A percentile compares a stretch with the other conserved stretches of the same genome.
phyloP scores from a whole-genome alignment of 163 green algal genomes.

The Coccomyxa subellipsoidea region DNA sequence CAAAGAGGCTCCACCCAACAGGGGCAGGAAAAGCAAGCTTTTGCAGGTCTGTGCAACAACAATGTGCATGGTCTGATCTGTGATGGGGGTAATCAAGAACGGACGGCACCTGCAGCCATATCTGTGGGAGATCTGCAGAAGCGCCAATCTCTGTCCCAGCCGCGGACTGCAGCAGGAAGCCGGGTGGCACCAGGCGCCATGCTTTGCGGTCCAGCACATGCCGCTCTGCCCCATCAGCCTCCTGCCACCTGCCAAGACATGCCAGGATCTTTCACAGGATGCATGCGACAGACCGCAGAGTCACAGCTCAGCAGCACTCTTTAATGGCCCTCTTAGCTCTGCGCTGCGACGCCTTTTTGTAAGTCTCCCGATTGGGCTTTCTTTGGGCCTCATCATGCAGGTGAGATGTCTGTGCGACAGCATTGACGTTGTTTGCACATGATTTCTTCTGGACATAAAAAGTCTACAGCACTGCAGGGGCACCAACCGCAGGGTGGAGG shows the following conservation, averaged over 20 bases:
- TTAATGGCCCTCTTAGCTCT: too few species aligned
- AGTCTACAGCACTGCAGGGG: background rate
- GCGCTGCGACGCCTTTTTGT: too few species aligned
- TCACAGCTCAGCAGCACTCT: too few species aligned
- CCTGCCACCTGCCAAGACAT: background rate
- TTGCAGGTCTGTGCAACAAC: too few species aligned
- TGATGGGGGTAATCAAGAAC: background rate
- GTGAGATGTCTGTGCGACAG: too few species aligned
- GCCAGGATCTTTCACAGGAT: background rate
- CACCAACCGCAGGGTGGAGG: background rate
- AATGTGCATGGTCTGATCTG: background rate
- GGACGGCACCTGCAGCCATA: background rate
- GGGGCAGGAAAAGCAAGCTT: too few species aligned
- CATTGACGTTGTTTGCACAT: too few species aligned
- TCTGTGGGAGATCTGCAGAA: slow-evolving; percentile 4
- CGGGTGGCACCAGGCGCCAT: background rate
- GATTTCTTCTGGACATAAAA: too few species aligned
- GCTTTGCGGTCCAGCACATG: background rate
- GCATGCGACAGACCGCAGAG: too few species aligned
- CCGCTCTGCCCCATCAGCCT: background rate
- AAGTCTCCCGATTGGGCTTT: too few species aligned
- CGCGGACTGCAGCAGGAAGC: slow-evolving; percentile 2
- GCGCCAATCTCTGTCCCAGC: background rate
- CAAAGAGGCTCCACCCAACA: too few species aligned
- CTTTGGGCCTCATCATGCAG: too few species aligned